These are phyloP conservation scores for Sporobolomyces pararoseus DNA, from an alignment of 768 basidiomycete genomes.

Conservation along the genomic window DNA sequence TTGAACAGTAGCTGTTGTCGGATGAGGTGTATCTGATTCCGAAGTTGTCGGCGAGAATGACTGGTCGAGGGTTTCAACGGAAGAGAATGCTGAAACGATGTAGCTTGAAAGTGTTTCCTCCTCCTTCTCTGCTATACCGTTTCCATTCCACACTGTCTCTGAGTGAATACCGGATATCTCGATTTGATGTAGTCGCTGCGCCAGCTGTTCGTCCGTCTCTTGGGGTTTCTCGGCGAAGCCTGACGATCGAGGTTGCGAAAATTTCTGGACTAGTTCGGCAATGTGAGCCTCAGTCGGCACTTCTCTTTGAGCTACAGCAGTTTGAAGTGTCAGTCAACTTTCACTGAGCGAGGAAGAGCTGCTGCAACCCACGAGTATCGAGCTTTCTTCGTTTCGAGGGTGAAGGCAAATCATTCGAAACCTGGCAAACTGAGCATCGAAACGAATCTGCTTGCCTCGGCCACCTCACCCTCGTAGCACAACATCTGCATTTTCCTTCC, in stretches of 20 bases:
- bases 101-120: conserved; percentile 7
- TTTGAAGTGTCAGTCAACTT: background rate
- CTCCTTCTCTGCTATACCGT: background rate
- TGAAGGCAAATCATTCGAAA: conserved; percentile 15
- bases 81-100: conserved; percentile 6
- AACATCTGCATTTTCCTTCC: conserved; percentile 19
- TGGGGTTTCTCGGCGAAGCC: too few species aligned
- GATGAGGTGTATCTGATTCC: too few species aligned
- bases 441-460: conserved; percentile 10
- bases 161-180: too few species aligned
- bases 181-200: background rate
- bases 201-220: conserved; percentile 16
- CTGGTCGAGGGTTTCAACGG: conserved; percentile 18
- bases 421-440: conserved; percentile 20
- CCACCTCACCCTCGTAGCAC: conserved; percentile 7
- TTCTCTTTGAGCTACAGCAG: too few species aligned
- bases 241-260: too few species aligned
- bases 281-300: background rate
- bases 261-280: background rate
- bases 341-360: background rate
- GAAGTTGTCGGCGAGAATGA: background rate
- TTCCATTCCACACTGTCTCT: background rate
- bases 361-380: background rate
- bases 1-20: too few species aligned
- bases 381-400: background rate